Evolutionary conservation across 345 rosid genomes (phyloP).

Genomic region (Turritis glabra): DNA sequence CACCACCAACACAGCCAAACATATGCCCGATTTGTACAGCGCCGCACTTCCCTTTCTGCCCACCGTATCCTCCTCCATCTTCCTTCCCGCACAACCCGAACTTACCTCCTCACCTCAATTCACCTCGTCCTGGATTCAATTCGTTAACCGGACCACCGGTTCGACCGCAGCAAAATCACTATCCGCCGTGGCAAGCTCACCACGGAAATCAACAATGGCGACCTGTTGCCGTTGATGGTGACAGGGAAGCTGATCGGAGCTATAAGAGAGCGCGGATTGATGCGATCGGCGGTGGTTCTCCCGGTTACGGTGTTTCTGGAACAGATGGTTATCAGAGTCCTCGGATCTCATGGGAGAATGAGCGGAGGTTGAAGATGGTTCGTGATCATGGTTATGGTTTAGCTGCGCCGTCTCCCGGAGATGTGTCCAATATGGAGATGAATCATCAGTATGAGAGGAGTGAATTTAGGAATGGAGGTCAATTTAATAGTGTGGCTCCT

Average conservation of each 20-base stretch:
- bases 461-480: slow-evolving; percentile 25
- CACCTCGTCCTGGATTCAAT: slow-evolving; percentile 48
- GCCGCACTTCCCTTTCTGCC: slow-evolving; percentile 82
- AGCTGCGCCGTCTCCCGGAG: slow-evolving; percentile 22
- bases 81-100: slow-evolving; percentile 46
- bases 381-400: slow-evolving; percentile 70
- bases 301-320: slow-evolving; percentile 18
- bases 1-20: slow-evolving; percentile 47
- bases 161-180: slow-evolving; percentile 27
- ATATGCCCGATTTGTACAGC: slow-evolving; percentile 62
- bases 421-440: slow-evolving; percentile 32
- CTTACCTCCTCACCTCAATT: slow-evolving; percentile 45
- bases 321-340: too few relatives aligned
- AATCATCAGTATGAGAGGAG: slow-evolving; percentile 31
- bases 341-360: slow-evolving; percentile 47
- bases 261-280: slow-evolving; percentile 72
- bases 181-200: slow-evolving; percentile 47
- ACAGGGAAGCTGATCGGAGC: slow-evolving; percentile 54
- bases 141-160: slow-evolving; percentile 39
- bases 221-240: slow-evolving; percentile 32
- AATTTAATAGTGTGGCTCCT: slow-evolving; percentile 30
- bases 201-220: slow-evolving; percentile 41
- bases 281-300: slow-evolving; percentile 34
- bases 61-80: slow-evolving; percentile 50
- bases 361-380: slow-evolving; percentile 81